Evolutionary conservation across 1,139 yeast genomes (phyloP), one percentile per base, ranked within the genome.

Genomic region (Yamadazyma jaroonii): DNA sequence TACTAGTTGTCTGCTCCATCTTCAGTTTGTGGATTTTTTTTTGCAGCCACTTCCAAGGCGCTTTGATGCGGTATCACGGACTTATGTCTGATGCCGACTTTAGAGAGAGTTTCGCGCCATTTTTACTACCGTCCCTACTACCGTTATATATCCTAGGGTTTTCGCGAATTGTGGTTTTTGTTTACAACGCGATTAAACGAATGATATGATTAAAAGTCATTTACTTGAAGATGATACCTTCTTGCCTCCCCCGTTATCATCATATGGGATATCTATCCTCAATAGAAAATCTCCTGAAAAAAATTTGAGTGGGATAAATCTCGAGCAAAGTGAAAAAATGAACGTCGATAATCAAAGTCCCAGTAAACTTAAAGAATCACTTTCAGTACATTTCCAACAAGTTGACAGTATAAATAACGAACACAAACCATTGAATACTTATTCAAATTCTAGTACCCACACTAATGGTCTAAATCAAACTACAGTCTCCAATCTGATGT

Each of bases 171-270:
- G 20, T 17, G 20, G 32, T 25, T 22, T 21, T 23, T 37, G 37
- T 37, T 28, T 33, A 33, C 37, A 32, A 36, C 39, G 39, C 39
- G 39, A 24, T 10, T 8, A 21, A 14, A 17, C 23, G n/a, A 13
- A 24, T 31, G 27, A 31, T 25, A 32, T 32, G 35, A 17, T 32
- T 25, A 17, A 25, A 27, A 41, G 43, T 37, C 62, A 50, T 28
- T 45, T 48, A 32, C 42, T 53, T 36, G 78, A 72, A 20, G 82
- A 78, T 28, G 85, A 78, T 46, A 72, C 78, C 17, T 72, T 75
- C 43, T 65, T 75, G 40, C 86, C 87, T 0, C 88, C 88, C 2
- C 79, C 79, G 10, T 64, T 82, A 45, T 80, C 86, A 52, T 74
- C 82, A 9, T 81, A 80, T 45, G 58, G 71, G 47, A 58, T 67